These are phyloP conservation scores for Corylus heterophylla DNA, from an alignment of 306 rosid species.

Conservation along the genomic window DNA sequence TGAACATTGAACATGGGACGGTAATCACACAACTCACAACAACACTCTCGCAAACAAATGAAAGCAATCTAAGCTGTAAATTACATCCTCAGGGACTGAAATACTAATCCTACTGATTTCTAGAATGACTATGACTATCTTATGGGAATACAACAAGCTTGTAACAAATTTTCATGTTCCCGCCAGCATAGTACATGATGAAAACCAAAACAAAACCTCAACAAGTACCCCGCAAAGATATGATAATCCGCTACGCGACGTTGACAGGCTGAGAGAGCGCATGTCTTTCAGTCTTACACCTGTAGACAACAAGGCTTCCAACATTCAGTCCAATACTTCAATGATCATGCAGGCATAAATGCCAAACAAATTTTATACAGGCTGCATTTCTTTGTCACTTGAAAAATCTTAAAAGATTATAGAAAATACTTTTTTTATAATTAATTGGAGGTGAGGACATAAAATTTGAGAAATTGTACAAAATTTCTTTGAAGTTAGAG, in stretches of 20 bases:
- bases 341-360: neutral
- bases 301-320: constrained; percentile 37
- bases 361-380: neutral
- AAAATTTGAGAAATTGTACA: neutral
- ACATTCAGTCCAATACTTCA: constrained; percentile 6
- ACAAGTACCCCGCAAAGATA: constrained; percentile 24
- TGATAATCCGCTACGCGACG: constrained; percentile 44
- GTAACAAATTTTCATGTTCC: constrained; percentile 18
- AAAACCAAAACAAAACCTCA: constrained; percentile 33
- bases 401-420: neutral
- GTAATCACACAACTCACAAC: constrained; percentile 24
- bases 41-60: constrained; percentile 24
- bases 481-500: neutral
- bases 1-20: neutral
- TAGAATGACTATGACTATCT: constrained; percentile 17
- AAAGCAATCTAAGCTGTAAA: constrained; percentile 21
- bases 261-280: constrained; percentile 57
- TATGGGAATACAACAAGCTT: constrained; percentile 32
- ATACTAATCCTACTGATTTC: constrained; percentile 21
- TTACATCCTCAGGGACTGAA: constrained; percentile 30
- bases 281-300: constrained; percentile 80
- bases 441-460: neutral
- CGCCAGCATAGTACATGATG: constrained; percentile 31
- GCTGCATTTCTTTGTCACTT: neutral
- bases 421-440: neutral